These are phyloP conservation scores for Mycena vitilis DNA, from an alignment of 768 basidiomycete genomes.

Conservation along the genomic window DNA sequence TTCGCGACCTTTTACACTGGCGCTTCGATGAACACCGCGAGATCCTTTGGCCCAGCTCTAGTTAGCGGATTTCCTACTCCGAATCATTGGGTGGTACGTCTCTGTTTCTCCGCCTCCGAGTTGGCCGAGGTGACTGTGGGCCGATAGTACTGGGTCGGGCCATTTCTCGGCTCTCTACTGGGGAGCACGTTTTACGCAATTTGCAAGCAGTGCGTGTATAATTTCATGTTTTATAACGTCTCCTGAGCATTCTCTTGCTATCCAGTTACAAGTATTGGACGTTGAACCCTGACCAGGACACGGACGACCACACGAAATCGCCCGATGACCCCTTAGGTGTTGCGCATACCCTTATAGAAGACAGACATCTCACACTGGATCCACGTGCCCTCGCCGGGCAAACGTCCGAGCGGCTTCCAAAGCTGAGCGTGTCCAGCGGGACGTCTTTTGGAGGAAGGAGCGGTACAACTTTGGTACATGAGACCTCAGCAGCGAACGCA, in stretches of 20 bases:
- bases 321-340: conserved; percentile 49
- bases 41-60: conserved; percentile 77
- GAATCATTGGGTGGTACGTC: conserved; percentile 72
- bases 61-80: conserved; percentile 66
- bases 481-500: not conserved
- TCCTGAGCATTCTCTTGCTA: conserved; percentile 12
- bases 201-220: conserved; percentile 58
- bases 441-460: conserved; percentile 20
- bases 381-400: conserved; percentile 30
- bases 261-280: conserved; percentile 62
- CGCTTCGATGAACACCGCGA: conserved; percentile 75
- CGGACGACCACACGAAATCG: conserved; percentile 54
- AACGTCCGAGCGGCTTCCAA: conserved; percentile 31
- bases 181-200: conserved; percentile 66
- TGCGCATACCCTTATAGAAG: conserved; percentile 36
- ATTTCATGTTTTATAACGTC: not conserved
- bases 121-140: conserved; percentile 17
- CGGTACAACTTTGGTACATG: conserved; percentile 21
- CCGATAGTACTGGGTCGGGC: conserved; percentile 76
- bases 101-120: not conserved
- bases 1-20: conserved; percentile 74
- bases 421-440: conserved; percentile 24
- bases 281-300: conserved; percentile 59
- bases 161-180: conserved; percentile 72
- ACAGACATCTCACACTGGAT: conserved; percentile 18